Base-by-base conservation (phyloP, 148 eudicot genomes). In the Chenopodium formosanum region DNA sequence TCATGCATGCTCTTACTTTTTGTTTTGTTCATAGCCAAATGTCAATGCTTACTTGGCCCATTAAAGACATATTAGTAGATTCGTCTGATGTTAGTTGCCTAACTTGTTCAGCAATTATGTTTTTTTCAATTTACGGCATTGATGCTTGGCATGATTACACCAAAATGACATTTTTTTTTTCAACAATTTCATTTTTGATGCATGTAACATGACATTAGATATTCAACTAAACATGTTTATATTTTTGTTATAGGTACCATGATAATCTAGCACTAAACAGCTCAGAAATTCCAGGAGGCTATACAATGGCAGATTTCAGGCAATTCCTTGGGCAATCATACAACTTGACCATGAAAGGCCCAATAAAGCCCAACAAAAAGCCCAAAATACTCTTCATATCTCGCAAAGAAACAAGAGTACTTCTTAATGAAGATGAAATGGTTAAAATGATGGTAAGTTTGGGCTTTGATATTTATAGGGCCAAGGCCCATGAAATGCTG, bases 341-440 rank as follows among this genome's bases (percentile, higher is more conserved):
- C 50, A 79, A 65, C 25, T 74, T 90, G 4, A 73, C 56, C 40
- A 58, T 31, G 17, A 74, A 77, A 22, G 81, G 80, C 12, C 46
- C 83, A 37, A 7, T 22, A 4, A 27, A 22, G 67, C 72, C 81
- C 80, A 82, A 46, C 22, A 27, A 32, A 31, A 74, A 48, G 56
- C 87, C 85, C 72, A 79, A 62, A 47, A 68, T 92, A 8, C 58
- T 92, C 27, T 81, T 91, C 29, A 1, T 90, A 31, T 85, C 95
- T 7, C 90, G 95, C 22, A 48, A 37, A n/a, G 73, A 75, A 19
- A 68, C 93, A 47, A 85, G 95, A 68, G 74, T 71, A 27, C 46
- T 88, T 6, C 34, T 88, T 4, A 92, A 92, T 12, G 88, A 90
- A 76, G 85, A 79, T 10, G 82, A 82, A 60, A 78, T 92, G 67